Evolutionary conservation across 2,329 filamentous ascomycete genomes (phyloP), one percentile per base, ranked within the genome.

Genomic region (Helotiales sp.): DNA sequence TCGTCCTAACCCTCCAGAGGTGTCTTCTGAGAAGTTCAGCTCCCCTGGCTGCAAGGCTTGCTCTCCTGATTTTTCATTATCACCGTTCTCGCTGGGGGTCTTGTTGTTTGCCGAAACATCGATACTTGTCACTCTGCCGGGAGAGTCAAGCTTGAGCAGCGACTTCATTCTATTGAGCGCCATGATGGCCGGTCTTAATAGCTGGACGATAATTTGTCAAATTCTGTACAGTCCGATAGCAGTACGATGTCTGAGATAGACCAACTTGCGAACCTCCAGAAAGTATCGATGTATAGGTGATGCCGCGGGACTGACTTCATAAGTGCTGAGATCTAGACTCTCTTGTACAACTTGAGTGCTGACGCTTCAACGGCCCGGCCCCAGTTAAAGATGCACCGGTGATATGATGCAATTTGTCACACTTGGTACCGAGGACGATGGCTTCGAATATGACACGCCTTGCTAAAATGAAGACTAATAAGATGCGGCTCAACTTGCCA

Each of bases 11-110:
- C 62, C 60, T 19, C 62, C 62, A 40, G 30, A 34, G 3, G 55
- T 59, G 44, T 59, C 62, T 46, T 63, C 62, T 4, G 57, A 55
- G 34, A 58, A 63, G 19, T 19, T 61, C 24, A 64, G 51, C 25
- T 60, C 55, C 25, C 60, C 58, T 3, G 50, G 34, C 36, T 48
- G 40, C 40, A 59, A 31, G 10, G 48, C 30, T 5, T 29, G 36
- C 17, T 59, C 53, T 46, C 48, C 42, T 8, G 47, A 42, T 12
- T 59, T 54, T 9, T 12, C 47, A 44, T 51, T 53, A 12, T 34
- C 40, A 22, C 19, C 36, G 30, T 27, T 22, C 15, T 40, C 17
- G 17, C 42, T 22, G 5, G 17, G 24, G 44, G 54, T 15, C 17
- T 54, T 47, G 30, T 33, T 22, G 2, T 9, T 22, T 3, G 30